Percentiles rank a stretch among this genome's conserved stretches.
phyloP scores from a whole-genome alignment of 352 stramenopile genomes.

The Elongisporangium anandrum region DNA sequence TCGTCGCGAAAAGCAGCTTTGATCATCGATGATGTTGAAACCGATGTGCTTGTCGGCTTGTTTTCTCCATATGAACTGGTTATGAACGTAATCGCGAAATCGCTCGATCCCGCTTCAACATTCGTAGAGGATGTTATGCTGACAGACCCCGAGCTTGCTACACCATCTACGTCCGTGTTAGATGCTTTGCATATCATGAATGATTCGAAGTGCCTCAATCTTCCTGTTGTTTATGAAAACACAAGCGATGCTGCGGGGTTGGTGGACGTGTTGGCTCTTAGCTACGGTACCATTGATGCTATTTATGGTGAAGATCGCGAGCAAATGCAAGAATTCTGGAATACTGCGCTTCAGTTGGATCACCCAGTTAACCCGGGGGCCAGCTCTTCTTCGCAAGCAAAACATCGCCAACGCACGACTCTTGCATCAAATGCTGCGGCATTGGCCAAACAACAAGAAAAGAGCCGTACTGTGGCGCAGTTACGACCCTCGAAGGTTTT shows the following conservation, averaged over 20 bases:
- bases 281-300: slow-evolving; percentile 84
- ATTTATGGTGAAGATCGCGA: slow-evolving; percentile 87
- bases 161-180: slow-evolving; percentile 62
- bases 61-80: slow-evolving; percentile 98
- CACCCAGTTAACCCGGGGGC: slow-evolving; percentile 47
- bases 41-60: slow-evolving; percentile 89
- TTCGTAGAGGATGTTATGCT: slow-evolving; percentile 90
- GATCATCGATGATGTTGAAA: slow-evolving; percentile 89
- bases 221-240: slow-evolving; percentile 68
- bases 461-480: slow-evolving; percentile 74
- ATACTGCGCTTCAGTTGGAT: slow-evolving; percentile 77
- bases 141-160: slow-evolving; percentile 78
- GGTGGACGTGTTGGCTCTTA: slow-evolving; percentile 82
- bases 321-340: slow-evolving; percentile 90
- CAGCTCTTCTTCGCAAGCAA: slow-evolving; percentile 12
- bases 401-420: slow-evolving; percentile 44
- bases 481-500: slow-evolving; percentile 86
- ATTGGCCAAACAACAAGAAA: slow-evolving; percentile 36
- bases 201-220: slow-evolving; percentile 78
- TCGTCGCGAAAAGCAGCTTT: slow-evolving; percentile 89
- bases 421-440: slow-evolving; percentile 42
- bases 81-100: slow-evolving; percentile 92
- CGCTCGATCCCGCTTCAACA: slow-evolving; percentile 86
- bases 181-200: slow-evolving; percentile 89
- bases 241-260: slow-evolving; percentile 70